Evolutionary conservation across 768 basidiomycete genomes (phyloP), one percentile per base, ranked within the genome.

Genomic region (Tremella fuciformis): DNA sequence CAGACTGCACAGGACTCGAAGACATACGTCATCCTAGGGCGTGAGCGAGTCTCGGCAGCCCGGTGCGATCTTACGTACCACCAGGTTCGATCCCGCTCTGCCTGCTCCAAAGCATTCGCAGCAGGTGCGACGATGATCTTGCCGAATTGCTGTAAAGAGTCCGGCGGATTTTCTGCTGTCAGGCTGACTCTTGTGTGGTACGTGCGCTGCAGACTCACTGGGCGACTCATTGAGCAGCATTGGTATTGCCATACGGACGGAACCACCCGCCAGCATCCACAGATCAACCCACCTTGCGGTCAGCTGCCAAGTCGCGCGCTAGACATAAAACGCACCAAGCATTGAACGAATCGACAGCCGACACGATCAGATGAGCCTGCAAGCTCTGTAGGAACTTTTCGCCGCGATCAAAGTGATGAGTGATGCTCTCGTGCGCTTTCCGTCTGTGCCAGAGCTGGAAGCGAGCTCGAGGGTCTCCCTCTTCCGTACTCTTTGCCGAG

Each of bases 401-500:
- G 3, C 66, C 68, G 8, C 41, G 37, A 37, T 69, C 68, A 40
- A 73, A 53, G 25, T 52, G 54, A 8, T 40, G 18, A 1, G 62
- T 22, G 8, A 63, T 53, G 4, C 34, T 53, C 39, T 64, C 57
- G 25, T 65, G 65, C 15, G 71, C 60, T 34, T 69, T 69, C 15
- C 71, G 46, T 21, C 71, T 49, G 52, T 73, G 71, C 71, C 71
- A 73, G 16, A 67, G 16, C 52, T 69, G 63, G 42, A 69, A 73
- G 13, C 62, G 48, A 3, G 59, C 62, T 11, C 62, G 39, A 18
- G 69, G 59, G 1, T 62, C 60, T 44, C 22, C 51, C 15, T 24
- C 24, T 18, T 52, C n/a, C 11, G 19, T 22, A 18, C 15, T 11
- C 8, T 24, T 40, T 37, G 18, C 34, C 4, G 18, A 24, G 22